These are phyloP conservation scores for Aspergillus hancockii DNA, from an alignment of 495 filamentous ascomycete species.

Conservation along the genomic window DNA sequence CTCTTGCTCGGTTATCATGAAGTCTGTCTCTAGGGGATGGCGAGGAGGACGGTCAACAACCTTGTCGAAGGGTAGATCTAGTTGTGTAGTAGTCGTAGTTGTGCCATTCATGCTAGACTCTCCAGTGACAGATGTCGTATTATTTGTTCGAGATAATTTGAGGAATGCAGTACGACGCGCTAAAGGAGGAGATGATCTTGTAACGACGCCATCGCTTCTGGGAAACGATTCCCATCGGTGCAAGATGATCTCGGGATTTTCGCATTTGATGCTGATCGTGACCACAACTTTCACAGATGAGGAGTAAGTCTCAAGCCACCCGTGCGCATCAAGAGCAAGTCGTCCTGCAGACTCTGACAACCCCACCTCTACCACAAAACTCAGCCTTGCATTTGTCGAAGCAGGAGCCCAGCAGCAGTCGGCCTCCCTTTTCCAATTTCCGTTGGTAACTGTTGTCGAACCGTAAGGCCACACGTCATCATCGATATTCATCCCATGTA, in stretches of 20 bases:
- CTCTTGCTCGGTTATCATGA: slow-evolving; percentile 23
- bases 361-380: slow-evolving; percentile 24
- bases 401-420: slow-evolving; percentile 24
- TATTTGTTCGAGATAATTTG: slow-evolving; percentile 23
- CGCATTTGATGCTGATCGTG: slow-evolving; percentile 21
- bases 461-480: slow-evolving; percentile 23
- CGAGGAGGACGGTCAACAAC: slow-evolving; percentile 22
- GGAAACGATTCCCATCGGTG: slow-evolving; percentile 21
- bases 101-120: slow-evolving; percentile 6
- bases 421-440: slow-evolving; percentile 25
- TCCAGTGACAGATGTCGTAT: slow-evolving; percentile 18
- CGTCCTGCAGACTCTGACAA: slow-evolving; percentile 22
- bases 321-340: slow-evolving; percentile 24
- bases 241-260: slow-evolving; percentile 22
- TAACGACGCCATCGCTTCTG: slow-evolving; percentile 13
- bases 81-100: slow-evolving; percentile 13
- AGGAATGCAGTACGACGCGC: slow-evolving; percentile 19
- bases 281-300: slow-evolving; percentile 24
- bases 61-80: slow-evolving; percentile 24
- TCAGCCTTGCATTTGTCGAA: slow-evolving; percentile 14
- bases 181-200: slow-evolving; percentile 15
- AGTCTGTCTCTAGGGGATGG: slow-evolving; percentile 19
- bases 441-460: slow-evolving; percentile 21
- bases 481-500: slow-evolving; percentile 21
- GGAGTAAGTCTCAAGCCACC: slow-evolving; percentile 24